phyloP scores from a whole-genome alignment of 2,329 filamentous ascomycete genomes.

The Microascus cirrosus region DNA sequence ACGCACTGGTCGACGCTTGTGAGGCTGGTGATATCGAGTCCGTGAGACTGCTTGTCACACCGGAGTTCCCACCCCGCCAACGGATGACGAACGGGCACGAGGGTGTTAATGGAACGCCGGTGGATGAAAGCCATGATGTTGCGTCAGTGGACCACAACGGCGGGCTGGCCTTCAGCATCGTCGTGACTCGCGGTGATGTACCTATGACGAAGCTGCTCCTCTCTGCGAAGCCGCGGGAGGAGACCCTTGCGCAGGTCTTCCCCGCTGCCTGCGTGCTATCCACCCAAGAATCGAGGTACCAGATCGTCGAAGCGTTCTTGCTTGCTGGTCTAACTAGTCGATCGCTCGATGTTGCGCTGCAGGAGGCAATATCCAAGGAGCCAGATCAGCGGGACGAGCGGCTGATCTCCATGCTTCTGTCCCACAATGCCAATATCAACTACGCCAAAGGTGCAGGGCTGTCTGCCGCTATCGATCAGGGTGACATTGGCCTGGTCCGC shows the following conservation, averaged over 20 bases:
- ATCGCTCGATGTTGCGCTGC: constrained; percentile 35
- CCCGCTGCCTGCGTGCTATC: constrained; percentile 32
- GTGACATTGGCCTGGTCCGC: constrained; percentile 32
- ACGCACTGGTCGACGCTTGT: constrained; percentile 38
- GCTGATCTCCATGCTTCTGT: constrained; percentile 39
- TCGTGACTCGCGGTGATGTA: constrained; percentile 32
- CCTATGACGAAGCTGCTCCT: constrained; percentile 34
- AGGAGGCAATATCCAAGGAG: constrained; percentile 39
- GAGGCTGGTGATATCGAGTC: constrained; percentile 35
- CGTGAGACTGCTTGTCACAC: constrained; percentile 35
- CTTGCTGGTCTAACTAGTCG: constrained; percentile 33
- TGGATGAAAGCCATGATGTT: constrained; percentile 31
- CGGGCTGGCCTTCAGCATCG: constrained; percentile 37
- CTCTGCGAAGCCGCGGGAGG: constrained; percentile 29
- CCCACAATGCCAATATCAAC: constrained; percentile 41
- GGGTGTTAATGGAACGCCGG: constrained; percentile 12
- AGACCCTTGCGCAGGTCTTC: constrained; percentile 37
- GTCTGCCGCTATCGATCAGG: constrained; percentile 32
- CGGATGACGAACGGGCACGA: constrained; percentile 11
- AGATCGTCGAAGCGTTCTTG: constrained; percentile 38
- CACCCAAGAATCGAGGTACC: constrained; percentile 26
- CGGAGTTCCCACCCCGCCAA: constrained; percentile 27
- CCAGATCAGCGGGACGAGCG: constrained; percentile 34
- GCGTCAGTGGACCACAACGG: constrained; percentile 42
- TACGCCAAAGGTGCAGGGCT: constrained; percentile 40